These are phyloP conservation scores for Saccharum spontaneum DNA, from an alignment of 176 grass and related monocot species.

Conservation along the genomic window DNA sequence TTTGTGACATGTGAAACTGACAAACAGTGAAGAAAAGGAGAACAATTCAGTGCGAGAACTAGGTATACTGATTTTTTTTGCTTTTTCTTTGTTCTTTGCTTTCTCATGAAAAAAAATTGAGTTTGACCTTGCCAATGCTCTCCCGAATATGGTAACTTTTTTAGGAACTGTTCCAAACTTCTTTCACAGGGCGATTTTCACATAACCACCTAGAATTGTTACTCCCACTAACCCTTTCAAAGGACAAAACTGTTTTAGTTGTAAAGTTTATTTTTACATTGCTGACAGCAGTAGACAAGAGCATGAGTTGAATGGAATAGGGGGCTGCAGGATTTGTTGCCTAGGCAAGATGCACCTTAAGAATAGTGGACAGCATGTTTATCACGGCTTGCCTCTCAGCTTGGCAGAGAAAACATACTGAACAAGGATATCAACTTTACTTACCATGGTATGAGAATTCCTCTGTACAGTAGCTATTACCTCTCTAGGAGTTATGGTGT, in stretches of 20 bases:
- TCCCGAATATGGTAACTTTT: background rate
- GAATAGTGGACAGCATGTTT: background rate
- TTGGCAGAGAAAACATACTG: background rate
- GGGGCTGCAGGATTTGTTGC: background rate
- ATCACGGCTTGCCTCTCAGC: background rate
- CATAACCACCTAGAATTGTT: background rate
- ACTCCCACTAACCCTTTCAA: background rate
- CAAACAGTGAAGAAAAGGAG: background rate
- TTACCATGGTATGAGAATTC: background rate
- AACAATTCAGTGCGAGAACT: background rate
- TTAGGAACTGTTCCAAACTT: background rate
- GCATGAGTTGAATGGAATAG: background rate
- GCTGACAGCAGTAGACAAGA: background rate
- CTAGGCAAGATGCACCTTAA: background rate
- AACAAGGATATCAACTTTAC: background rate
- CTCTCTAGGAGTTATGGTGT: slow-evolving; percentile 10
- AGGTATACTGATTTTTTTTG: background rate
- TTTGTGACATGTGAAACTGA: background rate
- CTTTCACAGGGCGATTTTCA: background rate
- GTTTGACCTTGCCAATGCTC: background rate
- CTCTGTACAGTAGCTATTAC: background rate
- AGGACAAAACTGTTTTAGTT: background rate
- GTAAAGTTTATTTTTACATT: background rate
- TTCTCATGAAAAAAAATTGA: background rate
- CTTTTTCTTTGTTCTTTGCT: background rate